A percentile compares a stretch with the other conserved stretches of the same genome.
These are phyloP conservation scores for Paramyrothecium sp. DNA, from an alignment of 2,329 filamentous ascomycete species.

Conservation along the genomic window DNA sequence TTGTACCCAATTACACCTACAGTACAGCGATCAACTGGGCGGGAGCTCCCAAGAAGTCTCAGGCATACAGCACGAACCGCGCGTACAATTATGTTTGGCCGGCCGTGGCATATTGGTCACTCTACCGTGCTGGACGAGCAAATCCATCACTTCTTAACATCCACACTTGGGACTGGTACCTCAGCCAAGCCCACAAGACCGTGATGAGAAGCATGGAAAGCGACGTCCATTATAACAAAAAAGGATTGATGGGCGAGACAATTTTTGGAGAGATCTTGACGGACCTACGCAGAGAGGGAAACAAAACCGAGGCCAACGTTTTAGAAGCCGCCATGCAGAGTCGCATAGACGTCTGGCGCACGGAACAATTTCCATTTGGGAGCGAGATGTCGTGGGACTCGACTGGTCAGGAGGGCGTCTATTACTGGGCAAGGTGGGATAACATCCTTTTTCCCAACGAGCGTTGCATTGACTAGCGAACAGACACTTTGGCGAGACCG, in stretches of 20 bases:
- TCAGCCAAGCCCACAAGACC: constrained; percentile 52
- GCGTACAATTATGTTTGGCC: constrained; percentile 62
- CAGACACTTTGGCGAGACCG: constrained; percentile 47
- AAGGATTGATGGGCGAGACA: constrained; percentile 60
- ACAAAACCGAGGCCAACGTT: constrained; percentile 32
- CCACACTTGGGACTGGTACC: constrained; percentile 52
- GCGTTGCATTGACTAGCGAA: not conserved
- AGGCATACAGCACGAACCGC: constrained; percentile 44
- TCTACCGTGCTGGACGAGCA: constrained; percentile 52
- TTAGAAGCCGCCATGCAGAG: constrained; percentile 45
- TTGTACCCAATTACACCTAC: constrained; percentile 43
- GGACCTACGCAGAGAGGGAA: constrained; percentile 48
- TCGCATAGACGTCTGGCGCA: constrained; percentile 48
- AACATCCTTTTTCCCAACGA: too few relatives aligned
- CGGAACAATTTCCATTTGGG: constrained; percentile 51
- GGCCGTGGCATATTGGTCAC: constrained; percentile 52
- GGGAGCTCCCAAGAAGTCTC: constrained; percentile 42
- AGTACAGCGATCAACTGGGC: constrained; percentile 42
- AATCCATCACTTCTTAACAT: constrained; percentile 40
- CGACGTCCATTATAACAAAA: constrained; percentile 40
- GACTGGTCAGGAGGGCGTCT: constrained; percentile 60
- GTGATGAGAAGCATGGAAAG: constrained; percentile 35
- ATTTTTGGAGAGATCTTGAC: constrained; percentile 51
- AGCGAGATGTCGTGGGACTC: constrained; percentile 64
- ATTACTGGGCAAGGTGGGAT: constrained; percentile 50